Base-by-base conservation (phyloP, 2,329 filamentous ascomycete genomes). In the Emergomyces pasteurianus region DNA sequence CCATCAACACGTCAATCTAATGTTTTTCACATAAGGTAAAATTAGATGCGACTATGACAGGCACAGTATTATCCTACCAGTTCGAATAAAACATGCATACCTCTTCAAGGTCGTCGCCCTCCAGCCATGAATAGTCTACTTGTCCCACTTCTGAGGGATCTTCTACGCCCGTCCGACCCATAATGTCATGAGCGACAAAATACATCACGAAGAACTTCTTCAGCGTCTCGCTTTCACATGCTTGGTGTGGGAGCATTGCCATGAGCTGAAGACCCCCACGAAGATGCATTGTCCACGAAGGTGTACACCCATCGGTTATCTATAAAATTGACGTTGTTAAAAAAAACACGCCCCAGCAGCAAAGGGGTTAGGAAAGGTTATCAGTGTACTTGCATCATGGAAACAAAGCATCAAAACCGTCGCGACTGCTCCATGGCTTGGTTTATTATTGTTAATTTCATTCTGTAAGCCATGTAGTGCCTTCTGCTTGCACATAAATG, bases 351-450 rank as follows among this genome's bases (percentile, higher is more conserved):
- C 23, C 36, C 38, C 42, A 4, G 36, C 40, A 57, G 34, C 21
- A n/a, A 49, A 12, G n/a, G 28, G 46, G 36, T 14, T 14, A 43
- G 31, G 47, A 58, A 58, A 34, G 58, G 40, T 43, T 16, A 53
- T 31, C 46, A 18, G 18, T 26, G 52, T 43, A 40, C 63, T 28
- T 63, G 67, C 67, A 64, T 72, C 71, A 54, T 70, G 67, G 59
- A 72, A 73, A 61, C 71, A 73, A 23, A 73, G 64, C 71, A 73
- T 73, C 38, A 73, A 56, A 23, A 72, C 65, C 1, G 70, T 67
- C 16, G 71, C 70, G 10, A 72, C 63, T 3, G 65, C 63, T 1
- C 64, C 67, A 63, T 68, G 67, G 55, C 64, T 64, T 23, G 67
- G 58, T 18, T 49, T 56, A 1, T 58, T 63, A 3, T 60, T 60